phyloP scores from a whole-genome alignment of 2,329 filamentous ascomycete species.

The Xylaria sp. region DNA sequence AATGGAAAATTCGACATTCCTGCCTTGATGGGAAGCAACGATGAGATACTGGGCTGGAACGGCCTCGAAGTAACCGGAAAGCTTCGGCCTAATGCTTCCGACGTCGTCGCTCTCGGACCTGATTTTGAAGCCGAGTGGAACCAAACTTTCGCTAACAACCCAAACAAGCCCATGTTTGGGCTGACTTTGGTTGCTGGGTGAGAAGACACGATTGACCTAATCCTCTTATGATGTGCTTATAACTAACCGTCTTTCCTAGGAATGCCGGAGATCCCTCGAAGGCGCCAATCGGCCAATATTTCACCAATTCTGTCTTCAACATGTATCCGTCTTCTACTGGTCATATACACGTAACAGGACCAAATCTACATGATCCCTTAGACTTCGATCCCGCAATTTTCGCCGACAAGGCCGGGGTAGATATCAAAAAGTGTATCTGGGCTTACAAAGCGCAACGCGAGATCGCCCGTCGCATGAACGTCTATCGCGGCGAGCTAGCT shows the following conservation, averaged over 20 bases:
- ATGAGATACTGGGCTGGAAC: slow-evolving; percentile 2
- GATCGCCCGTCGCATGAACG: slow-evolving; percentile 17
- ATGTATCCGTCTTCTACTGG: slow-evolving; percentile 20
- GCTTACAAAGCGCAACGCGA: slow-evolving; percentile 13
- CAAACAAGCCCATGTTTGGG: slow-evolving; percentile 52
- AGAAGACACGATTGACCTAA: background rate
- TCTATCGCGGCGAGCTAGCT: slow-evolving; percentile 19
- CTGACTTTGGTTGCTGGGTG: slow-evolving; percentile 13
- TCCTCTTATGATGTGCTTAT: background rate
- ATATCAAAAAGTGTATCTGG: slow-evolving; percentile 19
- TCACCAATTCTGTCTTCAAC: slow-evolving; percentile 7
- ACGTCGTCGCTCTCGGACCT: no score
- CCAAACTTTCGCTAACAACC: background rate
- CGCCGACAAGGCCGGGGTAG: background rate
- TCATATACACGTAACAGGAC: slow-evolving; percentile 24
- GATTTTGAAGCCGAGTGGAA: background rate
- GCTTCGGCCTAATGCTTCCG: no score
- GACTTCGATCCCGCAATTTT: slow-evolving; percentile 15
- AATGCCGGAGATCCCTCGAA: slow-evolving; percentile 5
- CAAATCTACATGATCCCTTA: slow-evolving; percentile 2
- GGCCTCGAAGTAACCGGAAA: no score
- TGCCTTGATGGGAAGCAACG: background rate
- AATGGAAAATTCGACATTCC: no score
- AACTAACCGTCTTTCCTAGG: background rate
- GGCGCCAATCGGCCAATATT: slow-evolving; percentile 15